These are phyloP conservation scores for Eutrema yunnanense DNA, from an alignment of 345 rosid genomes.

Conservation along the genomic window DNA sequence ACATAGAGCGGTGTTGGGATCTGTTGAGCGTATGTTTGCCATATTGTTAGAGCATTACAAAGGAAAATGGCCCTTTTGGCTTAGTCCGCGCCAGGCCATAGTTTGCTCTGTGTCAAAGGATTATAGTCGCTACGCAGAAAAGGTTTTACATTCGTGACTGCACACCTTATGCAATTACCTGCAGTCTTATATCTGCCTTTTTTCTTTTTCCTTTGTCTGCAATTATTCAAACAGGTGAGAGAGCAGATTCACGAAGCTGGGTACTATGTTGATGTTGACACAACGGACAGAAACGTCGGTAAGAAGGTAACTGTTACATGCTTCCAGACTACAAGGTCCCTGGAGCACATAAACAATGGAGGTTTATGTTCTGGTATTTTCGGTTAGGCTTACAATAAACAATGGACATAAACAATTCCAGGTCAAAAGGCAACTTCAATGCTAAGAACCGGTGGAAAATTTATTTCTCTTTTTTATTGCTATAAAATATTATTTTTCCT, in stretches of 20 bases:
- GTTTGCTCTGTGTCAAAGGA: too few species aligned
- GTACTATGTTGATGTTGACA: constrained; percentile 61
- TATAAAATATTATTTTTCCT: too few species aligned
- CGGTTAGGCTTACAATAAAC: too few species aligned
- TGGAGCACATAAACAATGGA: background rate
- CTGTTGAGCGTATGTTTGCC: constrained; percentile 68
- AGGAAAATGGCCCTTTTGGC: constrained; percentile 59
- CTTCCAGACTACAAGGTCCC: too few species aligned
- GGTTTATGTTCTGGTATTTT: background rate
- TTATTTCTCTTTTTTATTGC: too few species aligned
- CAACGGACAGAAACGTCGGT: constrained; percentile 54
- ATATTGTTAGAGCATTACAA: background rate
- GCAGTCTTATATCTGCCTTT: background rate
- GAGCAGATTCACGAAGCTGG: constrained; percentile 57
- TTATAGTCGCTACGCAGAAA: too few species aligned
- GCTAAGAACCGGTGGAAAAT: too few species aligned
- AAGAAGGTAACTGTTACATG: constrained; percentile 48
- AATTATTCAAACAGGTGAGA: constrained; percentile 37
- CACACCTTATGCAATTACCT: too few species aligned
- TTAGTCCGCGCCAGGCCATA: too few species aligned
- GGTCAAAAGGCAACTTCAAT: too few species aligned
- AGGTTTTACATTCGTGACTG: too few species aligned
- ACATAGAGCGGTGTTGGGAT: constrained; percentile 80
- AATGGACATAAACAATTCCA: too few species aligned
- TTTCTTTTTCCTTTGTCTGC: background rate